phyloP scores from a whole-genome alignment of 768 basidiomycete species.

The Leccinum broughii region DNA sequence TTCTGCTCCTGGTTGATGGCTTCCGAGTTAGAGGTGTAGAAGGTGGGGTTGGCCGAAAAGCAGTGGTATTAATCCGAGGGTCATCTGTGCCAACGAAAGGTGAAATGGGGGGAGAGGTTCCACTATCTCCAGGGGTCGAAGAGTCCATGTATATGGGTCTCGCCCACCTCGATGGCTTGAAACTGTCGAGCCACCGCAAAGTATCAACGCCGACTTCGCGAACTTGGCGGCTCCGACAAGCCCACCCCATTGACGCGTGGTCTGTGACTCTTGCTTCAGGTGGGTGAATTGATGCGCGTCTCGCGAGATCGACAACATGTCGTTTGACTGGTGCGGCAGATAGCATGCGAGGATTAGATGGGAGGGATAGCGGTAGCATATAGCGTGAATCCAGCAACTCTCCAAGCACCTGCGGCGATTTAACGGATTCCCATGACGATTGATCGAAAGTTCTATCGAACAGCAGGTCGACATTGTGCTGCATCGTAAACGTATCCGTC shows the following conservation, averaged over 20 bases:
- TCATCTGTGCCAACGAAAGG: slow-evolving; percentile 35
- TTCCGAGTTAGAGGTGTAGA: slow-evolving; percentile 66
- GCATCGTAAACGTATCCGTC: slow-evolving; percentile 38
- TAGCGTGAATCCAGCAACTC: slow-evolving; percentile 90
- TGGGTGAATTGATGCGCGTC: slow-evolving; percentile 19
- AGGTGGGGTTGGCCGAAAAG: slow-evolving; percentile 21
- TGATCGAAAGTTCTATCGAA: slow-evolving; percentile 70
- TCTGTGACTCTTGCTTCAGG: slow-evolving; percentile 40
- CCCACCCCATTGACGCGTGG: slow-evolving; percentile 54
- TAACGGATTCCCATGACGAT: slow-evolving; percentile 74
- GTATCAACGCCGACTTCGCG: slow-evolving; percentile 60
- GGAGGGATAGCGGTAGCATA: slow-evolving; percentile 88
- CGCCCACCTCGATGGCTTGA: slow-evolving; percentile 56
- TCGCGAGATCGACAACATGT: slow-evolving; percentile 20
- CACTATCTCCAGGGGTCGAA: slow-evolving; percentile 35
- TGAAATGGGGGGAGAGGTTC: slow-evolving; percentile 27
- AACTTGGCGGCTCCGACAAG: slow-evolving; percentile 55
- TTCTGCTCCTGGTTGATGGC: slow-evolving; percentile 59
- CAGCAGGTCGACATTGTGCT: slow-evolving; percentile 72
- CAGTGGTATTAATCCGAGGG: slow-evolving; percentile 41
- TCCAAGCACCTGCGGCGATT: slow-evolving; percentile 79
- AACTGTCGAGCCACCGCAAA: slow-evolving; percentile 72
- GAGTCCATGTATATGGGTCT: slow-evolving; percentile 38
- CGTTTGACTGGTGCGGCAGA: slow-evolving; percentile 61
- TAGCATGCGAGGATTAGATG: slow-evolving; percentile 75